phyloP scores from a whole-genome alignment of 768 basidiomycete species.

The Mrakia hoshinonis region DNA sequence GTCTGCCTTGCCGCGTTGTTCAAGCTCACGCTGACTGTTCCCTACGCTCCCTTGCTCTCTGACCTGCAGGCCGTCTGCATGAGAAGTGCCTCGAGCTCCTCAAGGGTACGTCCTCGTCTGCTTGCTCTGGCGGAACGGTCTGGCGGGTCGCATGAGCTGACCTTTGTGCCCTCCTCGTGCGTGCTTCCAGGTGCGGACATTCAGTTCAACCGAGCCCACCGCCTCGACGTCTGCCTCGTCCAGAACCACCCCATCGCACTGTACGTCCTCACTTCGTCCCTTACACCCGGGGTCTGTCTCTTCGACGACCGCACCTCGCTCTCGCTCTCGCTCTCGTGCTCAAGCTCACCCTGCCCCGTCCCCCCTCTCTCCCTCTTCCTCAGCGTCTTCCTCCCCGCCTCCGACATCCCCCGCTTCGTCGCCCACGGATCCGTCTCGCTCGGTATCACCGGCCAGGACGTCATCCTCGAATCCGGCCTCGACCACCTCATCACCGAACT shows the following conservation, averaged over 20 bases:
- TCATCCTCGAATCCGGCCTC: slow-evolving; percentile 85
- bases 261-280: slow-evolving; percentile 50
- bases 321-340: background rate
- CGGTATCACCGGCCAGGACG: slow-evolving; percentile 96
- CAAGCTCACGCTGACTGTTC: background rate
- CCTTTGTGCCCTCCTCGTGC: background rate
- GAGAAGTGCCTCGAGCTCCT: slow-evolving; percentile 82
- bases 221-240: slow-evolving; percentile 88
- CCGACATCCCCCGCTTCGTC: slow-evolving; percentile 96
- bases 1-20: background rate
- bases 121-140: background rate
- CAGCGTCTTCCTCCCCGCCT: slow-evolving; percentile 92
- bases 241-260: slow-evolving; percentile 88
- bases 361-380: background rate
- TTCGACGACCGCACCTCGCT: background rate
- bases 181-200: slow-evolving; percentile 72
- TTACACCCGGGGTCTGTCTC: background rate
- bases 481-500: slow-evolving; percentile 65
- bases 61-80: slow-evolving; percentile 61
- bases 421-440: slow-evolving; percentile 94
- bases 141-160: background rate
- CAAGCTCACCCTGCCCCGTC: background rate
- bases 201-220: slow-evolving; percentile 75
- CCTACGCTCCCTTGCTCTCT: background rate
- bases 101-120: slow-evolving; percentile 51